Evolutionary conservation across 1,284 basidiomycete species (phyloP), one percentile per base, ranked within the genome.

Genomic region (Cryptococcus jaspeensis): DNA sequence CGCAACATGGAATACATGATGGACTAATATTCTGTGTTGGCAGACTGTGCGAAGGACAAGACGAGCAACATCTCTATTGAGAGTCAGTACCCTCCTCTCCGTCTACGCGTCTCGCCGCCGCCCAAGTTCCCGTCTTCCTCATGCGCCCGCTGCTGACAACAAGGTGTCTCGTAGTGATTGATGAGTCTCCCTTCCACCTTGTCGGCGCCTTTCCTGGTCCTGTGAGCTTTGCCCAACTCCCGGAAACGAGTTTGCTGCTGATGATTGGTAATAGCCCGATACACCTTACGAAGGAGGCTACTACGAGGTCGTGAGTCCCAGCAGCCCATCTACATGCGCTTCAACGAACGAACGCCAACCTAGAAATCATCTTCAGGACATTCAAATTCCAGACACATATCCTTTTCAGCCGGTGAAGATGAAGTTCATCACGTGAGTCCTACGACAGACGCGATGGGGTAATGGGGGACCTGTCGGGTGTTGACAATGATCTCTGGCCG

Each of bases 351-450:
- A n/a, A n/a, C n/a, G n/a, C n/a, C n/a, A n/a, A n/a, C n/a, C n/a
- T n/a, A n/a, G n/a, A n/a, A n/a, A n/a, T n/a, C n/a, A n/a, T 9
- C 22, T 15, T 25, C 65, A 93, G 92, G 93, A 97, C 75, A 97
- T 97, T 67, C 82, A 87, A n/a, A 92, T 97, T 63, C 93, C 94
- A 1, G 90, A 94, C 51, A 84, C 87, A 48, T 98, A 98, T 74
- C 95, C 95, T 5, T 98, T 98, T 76, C 89, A 94, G 76, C 93
- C 95, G 0, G 89, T 96, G 61, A 97, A 98, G 82, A 98, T 99
- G 93, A 93, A 93, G 76, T 96, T 96, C 76, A 86, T 91, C 67
- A 95, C 90, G 59, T 81, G 49, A 60, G 79, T 77, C n/a, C 20
- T 11, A 13, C 7, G 23, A 20, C 12, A 25, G n/a, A 40, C 18